Base-by-base conservation (phyloP, 1,284 basidiomycete genomes). In the Earliella scabrosa region DNA sequence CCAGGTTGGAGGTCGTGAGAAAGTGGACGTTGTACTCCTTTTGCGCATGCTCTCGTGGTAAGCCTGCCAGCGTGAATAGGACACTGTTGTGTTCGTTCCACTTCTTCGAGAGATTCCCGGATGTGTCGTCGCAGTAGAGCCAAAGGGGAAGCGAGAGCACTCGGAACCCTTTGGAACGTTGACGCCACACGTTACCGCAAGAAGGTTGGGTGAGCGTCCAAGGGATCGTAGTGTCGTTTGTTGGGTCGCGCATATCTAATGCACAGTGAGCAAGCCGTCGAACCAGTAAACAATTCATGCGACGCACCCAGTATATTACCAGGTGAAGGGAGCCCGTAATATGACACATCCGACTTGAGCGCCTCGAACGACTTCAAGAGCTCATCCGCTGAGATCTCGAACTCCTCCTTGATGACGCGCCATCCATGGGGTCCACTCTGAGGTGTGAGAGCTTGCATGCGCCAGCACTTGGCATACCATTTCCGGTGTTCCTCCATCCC, bases 11-110 rank as follows among this genome's bases (percentile, higher is more conserved):
- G 2, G 76, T 78, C 2, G 59, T 65, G 0, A 78, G 54, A 56
- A 78, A 80, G 52, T 78, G 77, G 2, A 72, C 61, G 36, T 73
- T 72, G 48, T 59, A 68, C 26, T 67, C 56, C 9, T 60, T 54
- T 6, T 73, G 68, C 1, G 62, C 60, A 4, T 41, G 6, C 2
- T 50, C 47, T 1, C 57, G 66, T 1, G 68, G 66, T 0, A 77
- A 64, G 4, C 74, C 72, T 21, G 69, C 70, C 2, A 66, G 52
- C 3, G 69, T 72, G 41, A 76, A 70, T 0, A 77, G 62, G 29
- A 74, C 73, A 2, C 67, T 70, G 50, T 78, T 78, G 54, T 80
- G 77, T 32, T 76, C 68, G 49, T 80, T 79, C 76, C 75, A 79
- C 49, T 75, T 75, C 59, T 78, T 78, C 0, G 74, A 78, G 0